Base-by-base conservation (phyloP, 306 rosid genomes). In the Medicago lupulina region DNA sequence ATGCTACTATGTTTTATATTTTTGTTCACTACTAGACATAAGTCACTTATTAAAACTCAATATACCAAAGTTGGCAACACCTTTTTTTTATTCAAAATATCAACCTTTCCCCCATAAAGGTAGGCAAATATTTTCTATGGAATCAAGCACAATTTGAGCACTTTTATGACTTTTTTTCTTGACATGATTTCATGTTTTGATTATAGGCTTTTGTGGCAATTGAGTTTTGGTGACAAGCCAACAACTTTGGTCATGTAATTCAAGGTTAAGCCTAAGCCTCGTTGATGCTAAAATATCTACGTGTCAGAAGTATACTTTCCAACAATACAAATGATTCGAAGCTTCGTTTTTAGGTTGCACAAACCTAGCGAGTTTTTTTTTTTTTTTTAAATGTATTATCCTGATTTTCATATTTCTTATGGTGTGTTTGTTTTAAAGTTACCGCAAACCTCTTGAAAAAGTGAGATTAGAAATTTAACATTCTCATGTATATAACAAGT, bases 231-330 rank as follows among this genome's bases (percentile, higher is more conserved):
- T 25, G 66, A 54, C 18, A 31, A 8, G 76, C 46, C 62, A 71
- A 83, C 83, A 63, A 65, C 69, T 40, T 39, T 47, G 67, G 70
- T 55, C 58, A 70, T 53, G 65, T 53, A 81, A 78, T 34, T 80
- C 71, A 28, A 21, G 23, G 23, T 21, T 21, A 2, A n/a, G 23
- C 2, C 23, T 21, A 21, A 21, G 23, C 23, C 23, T 21, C 23
- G 23, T 21, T 21, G 23, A 21, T 21, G 23, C 23, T 21, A 21
- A 21, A 21, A 21, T 1, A 21, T 2, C 23, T 21, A 21, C 23
- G 23, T 21, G 23, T 21, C 23, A 21, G 23, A 21, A 21, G 23
- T 21, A 21, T 21, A 21, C 23, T 21, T 21, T 21, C 23, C 2
- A 21, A 23, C 28, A 23, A 23, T 23, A 23, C 28, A 23, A 23